phyloP scores from a whole-genome alignment of 2,329 filamentous ascomycete species.

The Fusarium ramigenum region DNA sequence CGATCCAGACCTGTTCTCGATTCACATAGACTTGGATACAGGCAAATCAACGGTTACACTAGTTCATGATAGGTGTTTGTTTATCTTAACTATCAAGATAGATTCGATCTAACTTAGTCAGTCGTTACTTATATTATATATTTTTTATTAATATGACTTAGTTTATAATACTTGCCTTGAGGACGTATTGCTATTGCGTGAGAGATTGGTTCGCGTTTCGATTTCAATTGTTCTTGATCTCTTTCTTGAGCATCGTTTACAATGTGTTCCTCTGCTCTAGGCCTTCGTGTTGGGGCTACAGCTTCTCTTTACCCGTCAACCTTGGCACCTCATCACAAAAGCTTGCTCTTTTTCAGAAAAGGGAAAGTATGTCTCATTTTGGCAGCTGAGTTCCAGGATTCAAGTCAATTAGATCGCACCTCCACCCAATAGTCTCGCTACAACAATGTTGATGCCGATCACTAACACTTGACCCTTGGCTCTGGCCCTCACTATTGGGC shows the following conservation, averaged over 20 bases:
- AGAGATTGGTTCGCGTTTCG: neutral
- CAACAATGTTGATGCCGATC: neutral
- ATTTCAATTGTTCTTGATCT: neutral
- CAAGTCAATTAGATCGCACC: rapidly evolving
- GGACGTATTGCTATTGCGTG: rapidly evolving
- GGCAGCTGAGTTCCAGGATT: neutral
- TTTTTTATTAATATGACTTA: rapidly evolving
- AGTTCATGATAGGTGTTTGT: rapidly evolving
- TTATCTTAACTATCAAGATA: rapidly evolving
- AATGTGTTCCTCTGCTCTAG: neutral
- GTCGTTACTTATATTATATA: rapidly evolving
- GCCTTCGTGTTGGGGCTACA: neutral
- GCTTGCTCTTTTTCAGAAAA: too few species aligned
- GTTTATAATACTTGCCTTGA: rapidly evolving
- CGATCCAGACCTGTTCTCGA: rapidly evolving
- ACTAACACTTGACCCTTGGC: rapidly evolving
- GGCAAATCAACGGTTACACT: rapidly evolving
- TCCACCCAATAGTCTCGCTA: neutral
- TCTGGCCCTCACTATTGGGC: rapidly evolving
- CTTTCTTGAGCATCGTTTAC: neutral
- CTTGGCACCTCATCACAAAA: rapidly evolving
- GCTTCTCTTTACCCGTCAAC: neutral
- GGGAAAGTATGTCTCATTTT: neutral
- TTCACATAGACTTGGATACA: rapidly evolving
- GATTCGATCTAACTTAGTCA: neutral